Base-by-base conservation (phyloP, 1,139 yeast species). In the Pichia sp. region DNA sequence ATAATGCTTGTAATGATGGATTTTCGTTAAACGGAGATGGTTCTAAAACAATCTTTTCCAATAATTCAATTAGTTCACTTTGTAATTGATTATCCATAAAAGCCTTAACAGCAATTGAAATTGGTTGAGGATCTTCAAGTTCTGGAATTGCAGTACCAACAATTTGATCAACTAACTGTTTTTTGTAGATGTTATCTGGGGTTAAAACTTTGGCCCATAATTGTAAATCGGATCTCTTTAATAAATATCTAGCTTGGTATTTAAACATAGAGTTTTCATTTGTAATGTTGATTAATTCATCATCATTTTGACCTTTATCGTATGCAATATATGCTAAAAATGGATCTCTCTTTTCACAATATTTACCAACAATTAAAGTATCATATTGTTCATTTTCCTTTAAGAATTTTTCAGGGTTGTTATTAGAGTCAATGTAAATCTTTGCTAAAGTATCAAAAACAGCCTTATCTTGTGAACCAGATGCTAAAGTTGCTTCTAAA, bases 271-370 rank as follows among this genome's bases (percentile, higher is more conserved):
- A 79, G 65, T 91, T 91, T 60, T 93, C 98, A 61, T 91, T 91
- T 53, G 98, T 91, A 62, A 91, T 88, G 57, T 78, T 73, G 57
- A 91, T 78, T 59, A 91, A 76, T 64, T 91, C 98, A 48, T 73
- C 81, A 62, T 91, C 96, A 57, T 91, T 89, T 44, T 76, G 72
- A 61, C 99, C 99, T 68, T 88, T 89, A 50, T 94, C 94, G 64
- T 91, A 91, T 42, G 96, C 94, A 66, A 91, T 91, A 64, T 87
- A 91, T 16, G 98, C 99, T 63, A 91, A 73, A 68, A 87, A 91
- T 48, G 99, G 99, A 60, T 91, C 99, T 65, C 98, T 83, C 78
- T 87, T 91, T 66, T 93, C 99, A 75, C 99, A 93, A 72, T 91
- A 91, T 62, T 81, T 88, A 73, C 98, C 99, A 55, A 91, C 96